phyloP scores from a whole-genome alignment of 805 yeast genomes.

The Scheffersomyces amazonensis region DNA sequence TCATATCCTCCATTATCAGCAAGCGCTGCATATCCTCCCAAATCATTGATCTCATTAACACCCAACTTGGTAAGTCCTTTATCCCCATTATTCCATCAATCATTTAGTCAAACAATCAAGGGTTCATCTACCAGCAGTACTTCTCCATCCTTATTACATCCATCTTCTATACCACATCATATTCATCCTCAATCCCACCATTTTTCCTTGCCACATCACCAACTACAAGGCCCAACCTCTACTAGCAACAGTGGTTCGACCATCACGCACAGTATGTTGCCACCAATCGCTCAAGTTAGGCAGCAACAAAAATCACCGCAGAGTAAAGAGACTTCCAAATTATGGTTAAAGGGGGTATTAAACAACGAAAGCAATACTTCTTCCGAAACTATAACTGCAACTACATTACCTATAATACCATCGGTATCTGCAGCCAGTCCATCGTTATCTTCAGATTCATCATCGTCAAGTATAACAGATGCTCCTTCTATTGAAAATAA shows the following conservation, averaged over 20 bases:
- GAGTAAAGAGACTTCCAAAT: constrained; percentile 10
- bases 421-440: too few species aligned
- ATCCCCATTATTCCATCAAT: constrained; percentile 39
- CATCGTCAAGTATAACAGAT: background rate
- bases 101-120: constrained; percentile 23
- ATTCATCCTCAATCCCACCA: background rate
- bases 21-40: constrained; percentile 24
- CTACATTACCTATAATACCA: background rate
- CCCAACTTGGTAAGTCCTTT: constrained; percentile 36
- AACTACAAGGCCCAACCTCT: constrained; percentile 3
- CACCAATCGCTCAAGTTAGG: background rate
- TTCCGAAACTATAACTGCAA: background rate
- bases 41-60: constrained; percentile 17
- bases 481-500: background rate
- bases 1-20: constrained; percentile 12
- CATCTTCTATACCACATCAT: background rate
- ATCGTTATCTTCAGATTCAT: background rate
- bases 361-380: constrained; percentile 14
- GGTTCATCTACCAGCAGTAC: too few species aligned
- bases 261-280: constrained; percentile 4
- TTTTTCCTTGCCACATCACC: background rate
- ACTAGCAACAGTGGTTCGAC: constrained; percentile 5
- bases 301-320: background rate
- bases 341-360: constrained; percentile 28
- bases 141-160: too few species aligned